A percentile compares a stretch with the other conserved stretches of the same genome.
Evolutionary conservation across 2,329 filamentous ascomycete species (phyloP).

Genomic region (Neurospora crassa): DNA sequence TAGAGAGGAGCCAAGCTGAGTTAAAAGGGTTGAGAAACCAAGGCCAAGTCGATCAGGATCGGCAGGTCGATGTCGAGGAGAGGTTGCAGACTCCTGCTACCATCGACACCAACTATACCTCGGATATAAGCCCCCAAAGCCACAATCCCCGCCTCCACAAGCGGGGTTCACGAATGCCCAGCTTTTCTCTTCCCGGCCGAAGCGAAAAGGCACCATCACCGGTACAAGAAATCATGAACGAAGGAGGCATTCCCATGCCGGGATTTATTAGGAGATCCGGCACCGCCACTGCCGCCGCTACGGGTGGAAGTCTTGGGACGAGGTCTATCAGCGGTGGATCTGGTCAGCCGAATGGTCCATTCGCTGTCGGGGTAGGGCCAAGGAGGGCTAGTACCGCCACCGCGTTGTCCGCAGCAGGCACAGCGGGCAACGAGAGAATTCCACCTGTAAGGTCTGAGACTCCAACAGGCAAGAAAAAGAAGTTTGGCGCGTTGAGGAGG

Average conservation of each 20-base stretch:
- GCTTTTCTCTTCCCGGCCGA: slow-evolving; percentile 13
- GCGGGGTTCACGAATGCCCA: neutral
- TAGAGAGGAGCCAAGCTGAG: slow-evolving; percentile 50
- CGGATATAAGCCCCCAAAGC: neutral
- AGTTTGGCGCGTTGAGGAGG: slow-evolving; percentile 55
- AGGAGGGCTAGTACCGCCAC: slow-evolving; percentile 29
- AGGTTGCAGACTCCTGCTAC: neutral
- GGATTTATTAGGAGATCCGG: neutral
- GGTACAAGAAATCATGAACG: neutral
- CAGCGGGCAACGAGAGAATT: neutral
- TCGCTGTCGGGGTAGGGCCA: slow-evolving; percentile 24
- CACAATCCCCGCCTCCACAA: neutral
- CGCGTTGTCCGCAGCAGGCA: slow-evolving; percentile 14
- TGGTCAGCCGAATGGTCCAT: neutral
- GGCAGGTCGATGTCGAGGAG: slow-evolving; percentile 12
- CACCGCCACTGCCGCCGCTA: neutral
- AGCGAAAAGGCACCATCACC: slow-evolving; percentile 8
- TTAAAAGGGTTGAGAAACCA: slow-evolving; percentile 34
- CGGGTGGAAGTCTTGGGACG: slow-evolving; percentile 18
- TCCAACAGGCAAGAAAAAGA: slow-evolving; percentile 45
- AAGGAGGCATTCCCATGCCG: neutral
- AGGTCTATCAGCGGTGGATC: slow-evolving; percentile 15
- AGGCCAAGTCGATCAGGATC: slow-evolving; percentile 21
- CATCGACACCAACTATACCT: neutral
- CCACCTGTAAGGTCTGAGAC: slow-evolving; percentile 2